Base-by-base conservation (phyloP, 176 grass and related monocot genomes). In the Ampelocalamus luodianensis region DNA sequence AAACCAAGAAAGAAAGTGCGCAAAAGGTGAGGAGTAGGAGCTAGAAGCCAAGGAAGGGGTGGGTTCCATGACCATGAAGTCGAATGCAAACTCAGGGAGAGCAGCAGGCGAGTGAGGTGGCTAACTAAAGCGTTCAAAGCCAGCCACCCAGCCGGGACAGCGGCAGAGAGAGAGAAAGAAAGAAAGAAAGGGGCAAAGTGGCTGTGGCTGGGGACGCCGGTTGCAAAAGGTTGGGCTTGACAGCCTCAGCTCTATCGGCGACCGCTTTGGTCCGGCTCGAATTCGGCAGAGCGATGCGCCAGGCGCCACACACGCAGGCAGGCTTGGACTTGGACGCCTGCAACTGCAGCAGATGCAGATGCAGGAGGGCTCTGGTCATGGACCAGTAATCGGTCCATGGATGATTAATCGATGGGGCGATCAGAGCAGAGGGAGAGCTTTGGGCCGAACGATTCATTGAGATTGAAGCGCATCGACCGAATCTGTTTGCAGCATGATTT, bases 221-320 rank as follows among this genome's bases (percentile, higher is more conserved):
- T 22, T 48, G 53, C 50, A 70, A 94, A 91, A 92, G 87, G 59
- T 43, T 79, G 68, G 68, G 83, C 90, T 89, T 91, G 90, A 94
- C 88, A 77, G 85, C 68, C 75, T 70, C 71, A 67, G 56, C 83
- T 81, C 70, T 27, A 22, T 26, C 20, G 3, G 22, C 49, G 40
- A 68, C 61, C 59, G 37, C 76, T 85, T 66, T 74, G 75, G 39
- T 37, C 40, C 39, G 32, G 44, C 64, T 81, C 54, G 26, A 65
- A 71, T 85, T 51, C 16, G 61, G 81, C 86, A 67, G 77, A 82
- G 79, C 70, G 38, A 55, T 27, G 17, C 22, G 58, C 42, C 42
- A 37, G 5, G 6, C 6, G 12, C 3, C 56, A 59, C 22, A 11
- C 51, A 54, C 10, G 58, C n/a, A 26, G n/a, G 23, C 58, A 13